Conservation (phyloP, 345 rosid species). For the Eutrema heterophyllum region DNA sequence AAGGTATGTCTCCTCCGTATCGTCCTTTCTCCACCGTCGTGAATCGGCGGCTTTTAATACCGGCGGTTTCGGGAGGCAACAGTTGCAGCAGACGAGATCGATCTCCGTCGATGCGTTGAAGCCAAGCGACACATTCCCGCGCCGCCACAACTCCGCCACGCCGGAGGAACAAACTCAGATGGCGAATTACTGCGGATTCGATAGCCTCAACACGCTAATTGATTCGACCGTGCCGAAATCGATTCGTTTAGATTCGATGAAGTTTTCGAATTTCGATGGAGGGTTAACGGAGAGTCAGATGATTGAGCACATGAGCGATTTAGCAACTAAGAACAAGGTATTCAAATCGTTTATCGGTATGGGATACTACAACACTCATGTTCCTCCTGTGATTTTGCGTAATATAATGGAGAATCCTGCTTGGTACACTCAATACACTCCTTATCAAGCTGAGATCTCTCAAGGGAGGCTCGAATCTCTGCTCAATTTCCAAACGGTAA, state of each 20-base stretch:
- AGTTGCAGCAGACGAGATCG: not conserved
- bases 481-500: constrained; percentile 79
- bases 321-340: constrained; percentile 71
- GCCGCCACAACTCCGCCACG: constrained; percentile 83
- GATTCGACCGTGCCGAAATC: constrained; percentile 89
- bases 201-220: constrained; percentile 47
- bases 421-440: constrained; percentile 95
- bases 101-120: constrained; percentile 70
- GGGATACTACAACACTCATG: constrained; percentile 81
- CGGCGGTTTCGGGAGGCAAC: not conserved
- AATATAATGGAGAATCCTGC: constrained; percentile 93
- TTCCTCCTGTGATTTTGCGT: constrained; percentile 83
- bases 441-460: constrained; percentile 92
- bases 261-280: constrained; percentile 63
- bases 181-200: constrained; percentile 67
- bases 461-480: constrained; percentile 82
- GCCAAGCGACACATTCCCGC: constrained; percentile 68
- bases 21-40: constrained; percentile 38
- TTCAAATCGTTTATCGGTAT: constrained; percentile 79
- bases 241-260: constrained; percentile 71
- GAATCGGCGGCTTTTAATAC: constrained; percentile 31
- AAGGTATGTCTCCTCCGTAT: constrained; percentile 70
- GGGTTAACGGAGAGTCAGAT: constrained; percentile 82
- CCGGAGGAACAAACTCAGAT: constrained; percentile 70
- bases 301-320: constrained; percentile 63